A percentile compares a stretch with the other conserved stretches of the same genome.
Conservation (phyloP, 805 yeast species). For the Yarrowia hollandica region DNA sequence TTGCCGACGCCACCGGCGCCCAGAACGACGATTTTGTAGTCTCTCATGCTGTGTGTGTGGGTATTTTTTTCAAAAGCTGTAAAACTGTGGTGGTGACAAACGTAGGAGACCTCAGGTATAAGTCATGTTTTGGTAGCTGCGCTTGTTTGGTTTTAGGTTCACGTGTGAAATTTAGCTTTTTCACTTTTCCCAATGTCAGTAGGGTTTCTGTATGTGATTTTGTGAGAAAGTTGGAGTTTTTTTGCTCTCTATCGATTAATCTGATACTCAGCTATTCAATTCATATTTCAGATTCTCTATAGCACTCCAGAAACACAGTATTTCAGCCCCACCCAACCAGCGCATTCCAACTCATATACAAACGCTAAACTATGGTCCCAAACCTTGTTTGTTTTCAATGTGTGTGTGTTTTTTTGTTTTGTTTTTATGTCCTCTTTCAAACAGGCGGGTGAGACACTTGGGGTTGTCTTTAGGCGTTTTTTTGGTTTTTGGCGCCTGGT, state of each 20-base stretch:
- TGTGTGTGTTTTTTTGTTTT: conserved; percentile 11
- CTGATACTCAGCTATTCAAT: too few relatives aligned
- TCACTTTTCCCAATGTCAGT: not conserved
- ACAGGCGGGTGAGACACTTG: conserved; percentile 22
- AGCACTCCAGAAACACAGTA: too few relatives aligned
- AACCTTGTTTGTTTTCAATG: not conserved
- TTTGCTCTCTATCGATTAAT: too few relatives aligned
- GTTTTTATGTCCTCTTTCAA: conserved; percentile 23
- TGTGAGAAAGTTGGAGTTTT: too few relatives aligned
- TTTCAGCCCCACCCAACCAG: not conserved
- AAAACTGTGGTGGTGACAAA: conserved; percentile 31
- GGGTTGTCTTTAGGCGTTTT: conserved; percentile 12
- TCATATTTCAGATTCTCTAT: too few relatives aligned
- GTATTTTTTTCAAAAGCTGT: too few relatives aligned
- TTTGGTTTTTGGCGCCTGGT: too few relatives aligned
- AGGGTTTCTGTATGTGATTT: not conserved
- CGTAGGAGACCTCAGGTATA: conserved; percentile 11
- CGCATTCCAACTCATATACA: conserved; percentile 12
- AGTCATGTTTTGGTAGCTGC: conserved; percentile 13
- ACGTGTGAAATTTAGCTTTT: conserved; percentile 20
- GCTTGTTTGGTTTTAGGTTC: not conserved
- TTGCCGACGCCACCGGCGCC: conserved; percentile 99
- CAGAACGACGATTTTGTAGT: conserved; percentile 83
- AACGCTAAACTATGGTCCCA: not conserved
- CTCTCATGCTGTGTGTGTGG: conserved; percentile 45